Conservation (phyloP, 192 early-diverging fungal genomes). For the Backusella morwellensis region DNA sequence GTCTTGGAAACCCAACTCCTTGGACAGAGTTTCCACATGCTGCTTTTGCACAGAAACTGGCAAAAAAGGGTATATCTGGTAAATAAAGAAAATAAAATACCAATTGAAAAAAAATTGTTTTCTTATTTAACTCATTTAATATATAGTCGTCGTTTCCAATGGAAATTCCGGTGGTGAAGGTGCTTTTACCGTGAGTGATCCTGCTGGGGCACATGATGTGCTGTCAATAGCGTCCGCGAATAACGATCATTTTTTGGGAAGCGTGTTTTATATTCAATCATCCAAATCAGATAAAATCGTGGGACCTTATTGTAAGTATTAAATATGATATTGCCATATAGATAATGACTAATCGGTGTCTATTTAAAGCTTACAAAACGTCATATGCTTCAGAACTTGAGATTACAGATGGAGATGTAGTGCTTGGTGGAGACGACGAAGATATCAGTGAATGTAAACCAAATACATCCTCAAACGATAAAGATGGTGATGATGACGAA, state of each 20-base stretch:
- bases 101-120: too few relatives aligned
- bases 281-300: not conserved
- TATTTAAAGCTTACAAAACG: constrained; percentile 15
- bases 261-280: constrained; percentile 30
- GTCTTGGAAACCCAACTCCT: constrained; percentile 66
- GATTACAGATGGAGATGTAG: not conserved
- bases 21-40: constrained; percentile 61
- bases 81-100: not conserved
- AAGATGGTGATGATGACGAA: constrained; percentile 41
- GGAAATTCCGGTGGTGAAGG: constrained; percentile 67
- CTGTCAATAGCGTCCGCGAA: constrained; percentile 59
- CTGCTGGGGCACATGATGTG: constrained; percentile 53
- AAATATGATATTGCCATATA: not conserved
- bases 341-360: not conserved
- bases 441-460: not conserved
- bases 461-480: not conserved
- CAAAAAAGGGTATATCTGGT: constrained; percentile 27
- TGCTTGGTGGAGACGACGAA: not conserved
- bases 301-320: constrained; percentile 33
- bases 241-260: constrained; percentile 34
- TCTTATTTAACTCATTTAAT: not conserved
- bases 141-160: constrained; percentile 53
- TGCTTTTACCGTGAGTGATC: constrained; percentile 54
- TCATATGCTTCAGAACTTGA: constrained; percentile 24
- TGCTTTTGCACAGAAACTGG: constrained; percentile 53